Evolutionary conservation across 352 stramenopile species (phyloP), one percentile per base, ranked within the genome.

Genomic region (Pythium phragmiticola): DNA sequence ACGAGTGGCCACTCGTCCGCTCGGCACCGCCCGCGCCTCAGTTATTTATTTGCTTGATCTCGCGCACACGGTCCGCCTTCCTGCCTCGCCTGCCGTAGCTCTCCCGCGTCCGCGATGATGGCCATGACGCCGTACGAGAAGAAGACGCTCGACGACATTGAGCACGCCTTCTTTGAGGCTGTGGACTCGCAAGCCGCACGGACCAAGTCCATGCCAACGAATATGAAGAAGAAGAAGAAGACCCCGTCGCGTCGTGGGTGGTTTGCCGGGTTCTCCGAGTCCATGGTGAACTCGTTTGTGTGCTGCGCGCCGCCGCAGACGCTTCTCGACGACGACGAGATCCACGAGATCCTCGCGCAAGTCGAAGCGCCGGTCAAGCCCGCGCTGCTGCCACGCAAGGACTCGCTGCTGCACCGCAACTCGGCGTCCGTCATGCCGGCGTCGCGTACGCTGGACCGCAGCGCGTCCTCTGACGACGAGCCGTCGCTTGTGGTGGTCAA

Each of bases 321-420:
- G 52, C 57, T 71, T 9, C 49, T 71, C n/a, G 65, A 71, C 52
- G 65, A 71, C 53, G 39, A 66, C 19, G 65, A 71, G 45, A 60
- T 71, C 45, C 34, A 63, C 2, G 51, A 66, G 47, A 59, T 71
- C 45, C 65, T 71, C 11, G 45, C 52, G 0, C 37, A 11, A n/a
- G 51, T 66, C 34, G 65, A 71, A 33, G 34, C 58, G 23, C 45
- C 55, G 17, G 63, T 19, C 34, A 54, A 55, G 56, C 33, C 51
- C 6, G 47, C 19, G 36, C 12, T 28, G n/a, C 26, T 28, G n/a
- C 14, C 53, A 7, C 62, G 52, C 14, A 66, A 59, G 19, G 65
- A 66, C 7, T 23, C 26, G 17, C 36, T 71, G 5, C 4, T 46
- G 39, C 43, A 58, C n/a, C 56, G 53, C n/a, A 66, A 57, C 43